Evolutionary conservation across 805 yeast genomes (phyloP), one percentile per base, ranked within the genome.

Genomic region (Ogataea sp.): DNA sequence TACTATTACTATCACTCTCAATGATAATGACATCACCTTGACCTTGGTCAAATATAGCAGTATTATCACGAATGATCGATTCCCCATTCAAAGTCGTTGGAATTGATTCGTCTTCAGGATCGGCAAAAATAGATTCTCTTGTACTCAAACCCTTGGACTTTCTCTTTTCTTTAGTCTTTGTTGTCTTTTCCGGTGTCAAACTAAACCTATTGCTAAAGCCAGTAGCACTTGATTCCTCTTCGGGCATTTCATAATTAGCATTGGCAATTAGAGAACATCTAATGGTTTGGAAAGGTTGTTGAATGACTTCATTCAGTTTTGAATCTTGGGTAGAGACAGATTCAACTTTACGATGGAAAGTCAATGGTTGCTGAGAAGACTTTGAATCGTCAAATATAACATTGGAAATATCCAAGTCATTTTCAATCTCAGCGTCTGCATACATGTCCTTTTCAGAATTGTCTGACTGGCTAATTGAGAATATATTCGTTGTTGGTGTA

Each of bases 351-450:
- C 56, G 51, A 28, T 56, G 61, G 9, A 51, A 46, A 29, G 17
- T 48, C 13, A 55, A 32, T 15, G 40, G 39, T 10, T 52, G 49
- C 16, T 40, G 40, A 24, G 23, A 39, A 2, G 51, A 47, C 9
- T 40, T 38, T 3, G 37, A 30, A 15, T 47, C 46, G 21, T 37
- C 27, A 26, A 36, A 25, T 13, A 21, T 15, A 29, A 15, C 11
- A 13, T 17, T 34, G 2, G 27, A 20, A 32, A 14, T 11, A 17
- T 39, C 30, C 9, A 18, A 18, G 17, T 21, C 20, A n/a, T 33
- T 6, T 26, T 46, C 49, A n/a, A 36, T 42, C 27, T 55, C 58
- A 3, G 59, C 61, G 45, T 59, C 62, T 1, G 58, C 61, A 49
- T 52, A 58, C 31, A 47, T 48, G 30, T 50, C 55, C 15, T 38